Evolutionary conservation across 164 flowering plant genomes (phyloP).

Genomic region (Santalum album): DNA sequence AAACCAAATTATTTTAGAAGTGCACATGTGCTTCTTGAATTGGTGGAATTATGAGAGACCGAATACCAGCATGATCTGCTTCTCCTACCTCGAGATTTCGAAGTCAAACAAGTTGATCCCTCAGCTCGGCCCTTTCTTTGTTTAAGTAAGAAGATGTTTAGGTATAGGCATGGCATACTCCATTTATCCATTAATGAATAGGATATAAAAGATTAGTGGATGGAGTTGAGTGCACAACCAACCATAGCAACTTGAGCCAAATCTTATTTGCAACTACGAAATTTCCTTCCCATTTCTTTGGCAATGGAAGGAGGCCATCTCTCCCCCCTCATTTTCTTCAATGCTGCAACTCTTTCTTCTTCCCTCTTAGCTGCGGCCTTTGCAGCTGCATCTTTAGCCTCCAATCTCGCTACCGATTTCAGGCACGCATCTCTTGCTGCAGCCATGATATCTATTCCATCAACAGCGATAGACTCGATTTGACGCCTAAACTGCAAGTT

Average conservation of each 20-base stretch:
- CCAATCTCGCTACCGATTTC: conserved; percentile 52
- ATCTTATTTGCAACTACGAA: background rate
- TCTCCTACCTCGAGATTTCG: no score
- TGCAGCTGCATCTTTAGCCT: conserved; percentile 54
- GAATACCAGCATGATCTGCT: no score
- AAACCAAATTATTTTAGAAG: no score
- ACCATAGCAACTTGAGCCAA: background rate
- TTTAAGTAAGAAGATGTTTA: no score
- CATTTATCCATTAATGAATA: no score
- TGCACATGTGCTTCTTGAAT: no score
- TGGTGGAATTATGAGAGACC: no score
- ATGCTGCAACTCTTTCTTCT: conserved; percentile 75
- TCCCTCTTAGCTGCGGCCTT: conserved; percentile 73
- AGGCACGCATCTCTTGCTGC: conserved; percentile 46
- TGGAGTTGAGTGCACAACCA: no score
- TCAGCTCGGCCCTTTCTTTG: no score
- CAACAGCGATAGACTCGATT: conserved; percentile 58
- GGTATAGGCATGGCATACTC: no score
- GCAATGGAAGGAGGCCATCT: conserved; percentile 89
- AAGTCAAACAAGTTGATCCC: no score
- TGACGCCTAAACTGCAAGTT: conserved; percentile 46
- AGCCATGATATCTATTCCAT: conserved; percentile 57
- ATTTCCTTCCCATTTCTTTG: conserved; percentile 37
- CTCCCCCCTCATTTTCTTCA: conserved; percentile 83
- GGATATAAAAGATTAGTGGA: no score